Evolutionary conservation across 768 basidiomycete genomes (phyloP), one percentile per base, ranked within the genome.

Genomic region (Fomitopsis serialis): DNA sequence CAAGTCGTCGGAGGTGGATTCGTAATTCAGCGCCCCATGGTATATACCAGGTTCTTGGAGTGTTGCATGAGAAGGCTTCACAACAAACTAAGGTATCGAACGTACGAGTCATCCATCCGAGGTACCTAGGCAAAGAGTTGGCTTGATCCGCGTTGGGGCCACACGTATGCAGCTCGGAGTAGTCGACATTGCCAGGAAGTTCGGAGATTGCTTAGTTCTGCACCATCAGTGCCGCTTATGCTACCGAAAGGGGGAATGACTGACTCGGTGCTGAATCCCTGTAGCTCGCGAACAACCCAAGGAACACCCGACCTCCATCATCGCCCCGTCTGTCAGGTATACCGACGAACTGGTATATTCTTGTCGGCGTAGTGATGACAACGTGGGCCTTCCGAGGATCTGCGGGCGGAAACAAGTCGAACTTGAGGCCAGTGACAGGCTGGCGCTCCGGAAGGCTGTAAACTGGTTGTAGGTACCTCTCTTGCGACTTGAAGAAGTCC

Each of bases 41-140:
- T 95, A 98, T 43, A 98, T 79, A 10, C 96, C 96, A 42, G 89
- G 87, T 13, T 81, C 92, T 94, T 61, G 2, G 53, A 10, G 15
- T 34, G 21, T 29, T 21, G 15, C 15, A 29, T 50, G 19, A 51
- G 54, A 19, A 59, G 22, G 42, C 53, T 53, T 45, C 22, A 7
- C 24, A 50, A 35, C 42, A 37, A 21, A 17, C 37, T 35, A 40
- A 15, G 4, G 22, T 13, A 36, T n/a, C 4, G 12, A 13, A 53
- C 81, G 59, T 52, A 92, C 95, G 84, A 46, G 92, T 96, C 74
- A 96, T 78, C 96, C 96, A 98, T 3, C 92, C 96, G 59, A 97
- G 73, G 23, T 74, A 77, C 61, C 77, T 85, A 0, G 93, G 88
- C 27, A 89, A 66, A 13, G 85, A 85, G 32, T 81, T 71, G 19